phyloP scores from a whole-genome alignment of 768 basidiomycete species.

The Amanita jacksonii region DNA sequence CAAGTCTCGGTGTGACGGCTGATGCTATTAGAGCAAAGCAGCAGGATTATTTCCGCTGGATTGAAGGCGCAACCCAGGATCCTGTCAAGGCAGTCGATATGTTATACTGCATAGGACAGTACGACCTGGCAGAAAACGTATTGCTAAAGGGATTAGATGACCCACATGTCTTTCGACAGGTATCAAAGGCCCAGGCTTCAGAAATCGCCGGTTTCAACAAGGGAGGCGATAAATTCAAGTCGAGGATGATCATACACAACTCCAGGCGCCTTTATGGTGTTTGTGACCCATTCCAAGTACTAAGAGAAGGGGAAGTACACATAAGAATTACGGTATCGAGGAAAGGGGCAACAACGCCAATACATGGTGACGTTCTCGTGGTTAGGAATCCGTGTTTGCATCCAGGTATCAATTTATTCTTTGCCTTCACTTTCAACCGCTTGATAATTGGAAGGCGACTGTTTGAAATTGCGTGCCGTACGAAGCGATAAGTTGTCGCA shows the following conservation, averaged over 20 bases:
- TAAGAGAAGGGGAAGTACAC: slow-evolving; percentile 56
- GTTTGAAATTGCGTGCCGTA: slow-evolving; percentile 53
- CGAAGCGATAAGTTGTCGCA: slow-evolving; percentile 39
- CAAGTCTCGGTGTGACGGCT: slow-evolving; percentile 50
- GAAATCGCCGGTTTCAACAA: slow-evolving; percentile 46
- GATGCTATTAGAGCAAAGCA: slow-evolving; percentile 48
- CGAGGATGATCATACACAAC: slow-evolving; percentile 52
- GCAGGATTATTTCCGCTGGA: slow-evolving; percentile 49
- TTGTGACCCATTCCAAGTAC: slow-evolving; percentile 54
- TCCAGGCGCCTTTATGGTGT: slow-evolving; percentile 58
- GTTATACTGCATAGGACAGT: slow-evolving; percentile 39
- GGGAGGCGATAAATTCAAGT: slow-evolving; percentile 39
- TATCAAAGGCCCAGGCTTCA: slow-evolving; percentile 34
- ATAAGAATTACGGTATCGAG: slow-evolving; percentile 44
- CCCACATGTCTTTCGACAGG: slow-evolving; percentile 26
- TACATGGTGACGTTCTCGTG: slow-evolving; percentile 52
- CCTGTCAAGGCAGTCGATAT: slow-evolving; percentile 46
- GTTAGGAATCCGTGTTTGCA: slow-evolving; percentile 64
- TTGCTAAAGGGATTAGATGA: slow-evolving; percentile 47
- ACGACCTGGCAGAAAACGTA: slow-evolving; percentile 39
- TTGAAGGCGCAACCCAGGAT: slow-evolving; percentile 37
- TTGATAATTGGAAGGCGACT: slow-evolving; percentile 57
- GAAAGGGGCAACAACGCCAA: slow-evolving; percentile 44
- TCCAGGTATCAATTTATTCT: slow-evolving; percentile 43
- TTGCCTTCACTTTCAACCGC: no score